phyloP scores from a whole-genome alignment of 768 basidiomycete genomes.

The Suillus paluster region DNA sequence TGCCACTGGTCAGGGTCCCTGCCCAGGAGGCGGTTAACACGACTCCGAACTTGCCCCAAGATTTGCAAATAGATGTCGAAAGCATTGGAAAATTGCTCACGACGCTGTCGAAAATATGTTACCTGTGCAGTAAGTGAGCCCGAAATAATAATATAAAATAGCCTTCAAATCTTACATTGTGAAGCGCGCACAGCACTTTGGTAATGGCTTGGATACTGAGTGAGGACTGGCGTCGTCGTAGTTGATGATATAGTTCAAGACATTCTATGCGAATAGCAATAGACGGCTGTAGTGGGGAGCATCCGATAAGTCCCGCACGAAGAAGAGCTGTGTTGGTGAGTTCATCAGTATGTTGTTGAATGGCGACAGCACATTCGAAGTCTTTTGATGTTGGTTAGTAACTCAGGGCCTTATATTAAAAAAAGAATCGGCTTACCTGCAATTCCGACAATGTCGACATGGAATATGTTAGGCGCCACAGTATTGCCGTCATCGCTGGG shows the following conservation, averaged over 20 bases:
- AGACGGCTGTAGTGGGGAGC: not conserved
- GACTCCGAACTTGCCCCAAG: not conserved
- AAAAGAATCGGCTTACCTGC: not conserved
- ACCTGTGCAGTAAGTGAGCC: constrained; percentile 1
- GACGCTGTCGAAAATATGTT: not conserved
- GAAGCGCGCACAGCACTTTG: not conserved
- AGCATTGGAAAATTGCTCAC: not conserved
- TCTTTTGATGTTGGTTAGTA: not conserved
- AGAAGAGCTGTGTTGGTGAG: not conserved
- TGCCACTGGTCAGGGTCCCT: not conserved
- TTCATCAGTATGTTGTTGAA: constrained; percentile 1
- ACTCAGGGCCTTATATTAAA: not conserved
- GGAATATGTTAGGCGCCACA: not conserved
- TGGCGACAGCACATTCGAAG: not conserved
- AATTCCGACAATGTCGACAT: not conserved
- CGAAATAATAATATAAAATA: not conserved
- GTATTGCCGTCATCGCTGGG: not conserved
- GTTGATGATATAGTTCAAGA: not conserved
- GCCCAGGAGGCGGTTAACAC: not conserved
- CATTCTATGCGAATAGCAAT: not conserved
- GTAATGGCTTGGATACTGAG: constrained; percentile 1
- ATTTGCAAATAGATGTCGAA: constrained; percentile 1
- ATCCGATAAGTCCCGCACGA: not conserved
- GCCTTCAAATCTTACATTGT: not conserved
- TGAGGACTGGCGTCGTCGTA: not conserved